Conservation (phyloP, 2,329 filamentous ascomycete genomes). For the Colletotrichum aenigma region DNA sequence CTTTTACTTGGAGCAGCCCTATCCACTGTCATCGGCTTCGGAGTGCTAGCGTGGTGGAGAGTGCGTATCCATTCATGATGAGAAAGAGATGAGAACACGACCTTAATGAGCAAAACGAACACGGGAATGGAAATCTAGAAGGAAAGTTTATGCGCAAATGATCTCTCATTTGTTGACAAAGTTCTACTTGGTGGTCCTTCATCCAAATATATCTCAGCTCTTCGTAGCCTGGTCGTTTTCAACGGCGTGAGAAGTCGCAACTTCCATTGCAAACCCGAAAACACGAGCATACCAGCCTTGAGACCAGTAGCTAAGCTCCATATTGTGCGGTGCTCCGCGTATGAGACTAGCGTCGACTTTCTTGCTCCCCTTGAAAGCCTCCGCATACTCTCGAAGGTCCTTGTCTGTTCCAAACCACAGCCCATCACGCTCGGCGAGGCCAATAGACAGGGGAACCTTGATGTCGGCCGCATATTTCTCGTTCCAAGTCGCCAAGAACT, state of each 20-base stretch:
- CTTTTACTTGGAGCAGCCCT: not conserved
- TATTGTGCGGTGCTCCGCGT: conserved; percentile 16
- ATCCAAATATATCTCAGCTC: not conserved
- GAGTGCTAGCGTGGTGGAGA: not conserved
- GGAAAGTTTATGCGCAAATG: not conserved
- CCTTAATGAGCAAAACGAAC: not conserved
- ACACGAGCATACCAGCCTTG: conserved; percentile 24
- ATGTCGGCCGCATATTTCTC: conserved; percentile 14
- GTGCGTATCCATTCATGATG: not conserved
- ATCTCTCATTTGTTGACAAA: not conserved
- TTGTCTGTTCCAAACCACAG: conserved; percentile 20
- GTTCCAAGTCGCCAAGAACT: conserved; percentile 14
- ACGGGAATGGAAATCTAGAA: not conserved
- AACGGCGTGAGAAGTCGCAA: not conserved
- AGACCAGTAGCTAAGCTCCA: conserved; percentile 23
- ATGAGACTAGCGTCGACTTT: conserved; percentile 22
- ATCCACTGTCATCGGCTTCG: not conserved
- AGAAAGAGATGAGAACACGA: not conserved
- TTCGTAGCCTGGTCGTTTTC: not conserved
- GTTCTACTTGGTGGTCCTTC: not conserved
- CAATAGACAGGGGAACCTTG: conserved; percentile 22
- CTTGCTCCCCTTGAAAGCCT: conserved; percentile 17
- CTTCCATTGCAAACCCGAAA: conserved; percentile 23
- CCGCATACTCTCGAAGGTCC: conserved; percentile 19
- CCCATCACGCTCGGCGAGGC: conserved; percentile 22